phyloP scores from a whole-genome alignment of 306 rosid genomes.

The Benincasa hispida region DNA sequence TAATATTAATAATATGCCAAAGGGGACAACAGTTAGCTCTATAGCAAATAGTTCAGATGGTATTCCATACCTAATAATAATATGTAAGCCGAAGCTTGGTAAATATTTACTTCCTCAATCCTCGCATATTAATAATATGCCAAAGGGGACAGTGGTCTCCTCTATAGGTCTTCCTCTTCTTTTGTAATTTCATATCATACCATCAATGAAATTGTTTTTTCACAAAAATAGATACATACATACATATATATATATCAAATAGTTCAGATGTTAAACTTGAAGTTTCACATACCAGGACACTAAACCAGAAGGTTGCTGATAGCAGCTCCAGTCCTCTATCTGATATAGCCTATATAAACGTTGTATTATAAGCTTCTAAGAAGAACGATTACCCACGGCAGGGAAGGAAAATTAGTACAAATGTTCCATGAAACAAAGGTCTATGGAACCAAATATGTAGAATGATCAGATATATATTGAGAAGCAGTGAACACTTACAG shows the following conservation, averaged over 20 bases:
- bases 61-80: too few species aligned
- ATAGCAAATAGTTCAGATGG: slow-evolving; percentile 5
- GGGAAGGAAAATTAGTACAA: not conserved
- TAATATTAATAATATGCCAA: not conserved
- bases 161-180: too few species aligned
- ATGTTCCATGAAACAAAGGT: not conserved
- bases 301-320: slow-evolving; percentile 64
- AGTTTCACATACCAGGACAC: slow-evolving; percentile 56
- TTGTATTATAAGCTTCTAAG: not conserved
- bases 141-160: too few species aligned
- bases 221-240: too few species aligned
- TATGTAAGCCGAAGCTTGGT: too few species aligned
- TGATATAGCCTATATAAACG: slow-evolving; percentile 35
- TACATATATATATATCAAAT: too few species aligned
- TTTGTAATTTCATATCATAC: too few species aligned
- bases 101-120: too few species aligned
- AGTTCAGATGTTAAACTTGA: not conserved
- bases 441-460: not conserved
- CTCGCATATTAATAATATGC: too few species aligned
- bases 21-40: not conserved
- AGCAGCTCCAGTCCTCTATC: slow-evolving; percentile 82
- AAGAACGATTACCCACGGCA: not conserved
- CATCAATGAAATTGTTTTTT: too few species aligned
- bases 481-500: slow-evolving; percentile 43
- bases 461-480: not conserved